A percentile compares a stretch with the other conserved stretches of the same genome.
These are phyloP conservation scores for Fusarium nematophilum DNA, from an alignment of 2,329 filamentous ascomycete genomes.

Conservation along the genomic window DNA sequence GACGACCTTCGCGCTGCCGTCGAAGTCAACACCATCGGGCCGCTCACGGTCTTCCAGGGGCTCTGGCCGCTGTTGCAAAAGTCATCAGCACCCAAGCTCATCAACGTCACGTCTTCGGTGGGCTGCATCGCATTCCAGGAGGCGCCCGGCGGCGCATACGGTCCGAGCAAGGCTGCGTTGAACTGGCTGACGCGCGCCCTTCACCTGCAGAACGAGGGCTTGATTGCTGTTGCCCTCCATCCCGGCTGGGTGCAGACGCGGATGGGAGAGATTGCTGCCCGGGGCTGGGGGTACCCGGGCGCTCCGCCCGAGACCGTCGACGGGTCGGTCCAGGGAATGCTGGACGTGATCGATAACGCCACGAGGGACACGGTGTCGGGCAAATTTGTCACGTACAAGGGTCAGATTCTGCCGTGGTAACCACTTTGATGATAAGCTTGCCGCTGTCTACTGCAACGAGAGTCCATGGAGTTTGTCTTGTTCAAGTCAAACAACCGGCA, in stretches of 20 bases:
- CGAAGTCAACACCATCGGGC: slow-evolving; percentile 57
- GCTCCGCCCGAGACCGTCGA: slow-evolving; percentile 45
- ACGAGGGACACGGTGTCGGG: slow-evolving; percentile 48
- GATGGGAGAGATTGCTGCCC: slow-evolving; percentile 46
- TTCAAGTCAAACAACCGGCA: no score
- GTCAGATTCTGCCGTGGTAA: slow-evolving; percentile 46
- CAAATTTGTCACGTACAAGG: slow-evolving; percentile 49
- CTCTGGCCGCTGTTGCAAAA: slow-evolving; percentile 50
- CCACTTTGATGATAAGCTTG: no score
- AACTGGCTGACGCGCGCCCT: slow-evolving; percentile 50
- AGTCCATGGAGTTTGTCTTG: no score
- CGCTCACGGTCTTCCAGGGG: slow-evolving; percentile 46
- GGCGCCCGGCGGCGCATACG: slow-evolving; percentile 49
- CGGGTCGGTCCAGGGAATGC: slow-evolving; percentile 46
- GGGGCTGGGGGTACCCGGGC: slow-evolving; percentile 46
- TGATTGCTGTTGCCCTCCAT: slow-evolving; percentile 49
- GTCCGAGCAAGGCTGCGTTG: slow-evolving; percentile 49
- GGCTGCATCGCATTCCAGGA: slow-evolving; percentile 50
- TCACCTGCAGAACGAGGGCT: slow-evolving; percentile 41
- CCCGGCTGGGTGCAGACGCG: slow-evolving; percentile 53
- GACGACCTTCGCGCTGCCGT: slow-evolving; percentile 53
- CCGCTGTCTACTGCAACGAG: no score
- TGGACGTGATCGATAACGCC: slow-evolving; percentile 51
- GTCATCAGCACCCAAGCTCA: slow-evolving; percentile 45
- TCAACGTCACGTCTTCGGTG: slow-evolving; percentile 51